phyloP scores from a whole-genome alignment of 352 stramenopile species.

The Pythium sukuiense region DNA sequence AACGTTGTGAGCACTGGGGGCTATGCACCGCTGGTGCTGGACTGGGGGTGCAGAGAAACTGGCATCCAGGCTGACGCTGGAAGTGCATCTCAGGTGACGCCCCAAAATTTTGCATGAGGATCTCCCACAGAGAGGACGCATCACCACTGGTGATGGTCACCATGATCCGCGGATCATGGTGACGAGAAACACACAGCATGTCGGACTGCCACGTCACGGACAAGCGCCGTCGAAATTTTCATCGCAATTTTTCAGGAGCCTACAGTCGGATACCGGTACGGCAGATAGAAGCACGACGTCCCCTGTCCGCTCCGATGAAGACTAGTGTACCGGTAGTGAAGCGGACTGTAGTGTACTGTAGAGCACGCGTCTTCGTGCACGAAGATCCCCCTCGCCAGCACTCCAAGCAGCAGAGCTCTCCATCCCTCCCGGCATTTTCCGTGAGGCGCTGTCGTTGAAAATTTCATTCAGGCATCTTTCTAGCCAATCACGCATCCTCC shows the following conservation, averaged over 20 bases:
- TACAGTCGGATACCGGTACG: neutral
- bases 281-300: neutral
- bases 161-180: neutral
- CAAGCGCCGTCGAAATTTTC: neutral
- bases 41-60: neutral
- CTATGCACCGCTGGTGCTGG: too few relatives aligned
- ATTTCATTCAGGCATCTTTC: constrained; percentile 11
- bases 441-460: neutral
- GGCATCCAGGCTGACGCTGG: neutral
- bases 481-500: neutral
- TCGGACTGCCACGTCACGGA: neutral
- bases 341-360: too few relatives aligned
- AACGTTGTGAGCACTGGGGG: too few relatives aligned
- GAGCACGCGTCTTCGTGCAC: neutral
- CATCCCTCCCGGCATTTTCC: neutral
- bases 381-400: neutral
- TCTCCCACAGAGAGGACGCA: neutral
- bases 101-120: neutral
- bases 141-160: neutral
- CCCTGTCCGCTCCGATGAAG: neutral
- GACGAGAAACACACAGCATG: neutral
- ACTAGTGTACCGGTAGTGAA: neutral
- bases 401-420: neutral
- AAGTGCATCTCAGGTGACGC: neutral
- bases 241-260: neutral